phyloP scores from a whole-genome alignment of 768 basidiomycete genomes.

The Psilocybe azurescens region DNA sequence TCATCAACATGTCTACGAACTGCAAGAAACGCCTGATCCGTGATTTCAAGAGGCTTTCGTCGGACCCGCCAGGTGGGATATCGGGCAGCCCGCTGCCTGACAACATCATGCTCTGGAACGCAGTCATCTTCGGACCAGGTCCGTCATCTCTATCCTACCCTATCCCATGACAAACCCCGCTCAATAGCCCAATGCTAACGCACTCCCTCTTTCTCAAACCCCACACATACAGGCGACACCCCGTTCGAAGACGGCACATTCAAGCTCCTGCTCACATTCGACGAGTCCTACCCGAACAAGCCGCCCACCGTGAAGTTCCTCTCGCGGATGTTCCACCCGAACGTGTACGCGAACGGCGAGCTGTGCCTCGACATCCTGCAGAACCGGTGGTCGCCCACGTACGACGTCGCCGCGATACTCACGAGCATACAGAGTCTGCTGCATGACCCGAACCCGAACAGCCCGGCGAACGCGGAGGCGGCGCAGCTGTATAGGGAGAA shows the following conservation, averaged over 20 bases:
- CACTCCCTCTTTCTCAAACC: too few species aligned
- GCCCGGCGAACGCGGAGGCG: slow-evolving; percentile 98
- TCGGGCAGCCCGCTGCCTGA: slow-evolving; percentile 97
- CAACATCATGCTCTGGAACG: slow-evolving; percentile 99
- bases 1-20: slow-evolving; percentile 86
- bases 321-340: slow-evolving; percentile 98
- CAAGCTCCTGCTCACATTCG: slow-evolving; percentile 93
- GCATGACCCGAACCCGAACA: slow-evolving; percentile 98
- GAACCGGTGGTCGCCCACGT: slow-evolving; percentile 98
- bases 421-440: slow-evolving; percentile 95
- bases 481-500: slow-evolving; percentile 97
- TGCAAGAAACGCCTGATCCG: slow-evolving; percentile 95
- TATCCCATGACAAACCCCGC: too few species aligned
- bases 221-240: slow-evolving; percentile 95
- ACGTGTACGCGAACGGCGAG: slow-evolving; percentile 98
- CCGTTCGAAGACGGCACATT: slow-evolving; percentile 99
- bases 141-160: slow-evolving; percentile 50
- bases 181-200: too few species aligned
- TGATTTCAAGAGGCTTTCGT: slow-evolving; percentile 95
- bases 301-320: slow-evolving; percentile 98
- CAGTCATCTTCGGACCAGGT: slow-evolving; percentile 99
- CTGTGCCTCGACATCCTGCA: slow-evolving; percentile 98
- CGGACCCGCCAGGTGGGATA: slow-evolving; percentile 95
- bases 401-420: slow-evolving; percentile 97
- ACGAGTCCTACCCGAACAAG: slow-evolving; percentile 98